These are phyloP conservation scores for Solanum sejunctum DNA, from an alignment of 257 asterid species.

Conservation along the genomic window DNA sequence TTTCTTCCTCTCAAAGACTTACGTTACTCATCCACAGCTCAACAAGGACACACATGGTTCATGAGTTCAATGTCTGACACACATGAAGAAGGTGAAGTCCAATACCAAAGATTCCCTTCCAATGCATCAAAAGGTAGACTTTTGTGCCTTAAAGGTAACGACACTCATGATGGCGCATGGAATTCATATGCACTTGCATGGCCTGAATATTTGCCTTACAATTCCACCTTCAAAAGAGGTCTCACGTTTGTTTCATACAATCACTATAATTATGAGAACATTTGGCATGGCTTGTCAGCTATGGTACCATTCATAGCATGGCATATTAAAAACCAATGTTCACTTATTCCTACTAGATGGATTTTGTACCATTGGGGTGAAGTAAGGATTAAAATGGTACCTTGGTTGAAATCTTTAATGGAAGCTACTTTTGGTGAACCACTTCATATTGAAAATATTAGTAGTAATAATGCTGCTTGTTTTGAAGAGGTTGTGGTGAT, in stretches of 20 bases:
- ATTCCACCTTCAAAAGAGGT: conserved; percentile 33
- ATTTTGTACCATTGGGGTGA: conserved; percentile 70
- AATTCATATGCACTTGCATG: conserved; percentile 61
- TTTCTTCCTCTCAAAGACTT: conserved; percentile 66
- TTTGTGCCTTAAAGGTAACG: conserved; percentile 46
- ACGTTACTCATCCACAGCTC: conserved; percentile 31
- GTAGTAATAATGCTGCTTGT: conserved; percentile 14
- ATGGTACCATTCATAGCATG: conserved; percentile 54
- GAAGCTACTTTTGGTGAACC: conserved; percentile 37
- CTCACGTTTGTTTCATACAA: conserved; percentile 48
- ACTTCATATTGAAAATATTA: conserved; percentile 20
- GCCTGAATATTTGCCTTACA: conserved; percentile 42
- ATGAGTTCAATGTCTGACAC: conserved; percentile 57
- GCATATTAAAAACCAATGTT: conserved; percentile 40
- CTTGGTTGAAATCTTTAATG: conserved; percentile 41
- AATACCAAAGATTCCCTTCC: conserved; percentile 44
- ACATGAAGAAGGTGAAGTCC: conserved; percentile 48
- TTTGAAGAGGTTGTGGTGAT: conserved; percentile 52
- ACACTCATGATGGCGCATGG: conserved; percentile 59
- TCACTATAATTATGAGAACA: conserved; percentile 53
- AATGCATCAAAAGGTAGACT: conserved; percentile 36
- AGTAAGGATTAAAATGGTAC: conserved; percentile 37
- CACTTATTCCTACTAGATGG: conserved; percentile 31
- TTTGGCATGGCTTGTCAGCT: conserved; percentile 70
- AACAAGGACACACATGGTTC: conserved; percentile 76